Percentiles rank a stretch among this genome's conserved stretches.
These are phyloP conservation scores for Ricinus communis DNA, from an alignment of 345 rosid genomes.

Conservation along the genomic window DNA sequence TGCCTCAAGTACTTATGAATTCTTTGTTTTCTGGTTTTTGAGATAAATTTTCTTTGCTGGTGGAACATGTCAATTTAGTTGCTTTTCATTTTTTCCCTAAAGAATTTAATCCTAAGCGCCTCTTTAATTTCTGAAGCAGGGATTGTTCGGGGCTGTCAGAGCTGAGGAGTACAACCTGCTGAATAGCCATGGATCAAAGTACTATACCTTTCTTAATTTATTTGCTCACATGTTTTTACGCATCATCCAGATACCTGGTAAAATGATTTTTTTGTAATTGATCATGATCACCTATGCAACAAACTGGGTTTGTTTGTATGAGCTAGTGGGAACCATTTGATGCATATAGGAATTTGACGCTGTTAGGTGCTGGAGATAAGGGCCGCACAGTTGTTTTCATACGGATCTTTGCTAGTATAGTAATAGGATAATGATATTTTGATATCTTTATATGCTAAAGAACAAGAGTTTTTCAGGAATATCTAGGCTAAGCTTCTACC, in stretches of 20 bases:
- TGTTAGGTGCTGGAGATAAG: no score
- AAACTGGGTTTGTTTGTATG: neutral
- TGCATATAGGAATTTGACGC: neutral
- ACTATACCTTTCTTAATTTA: slow-evolving; percentile 15
- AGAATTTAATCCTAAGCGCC: neutral
- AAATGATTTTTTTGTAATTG: no score
- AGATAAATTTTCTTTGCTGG: neutral
- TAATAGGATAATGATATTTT: neutral
- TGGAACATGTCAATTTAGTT: neutral
- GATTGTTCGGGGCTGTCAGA: neutral
- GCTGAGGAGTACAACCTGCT: neutral
- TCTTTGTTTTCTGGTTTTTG: neutral
- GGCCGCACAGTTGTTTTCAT: no score
- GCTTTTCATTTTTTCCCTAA: no score
- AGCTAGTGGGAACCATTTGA: neutral
- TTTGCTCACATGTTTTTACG: neutral
- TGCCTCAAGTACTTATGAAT: no score
- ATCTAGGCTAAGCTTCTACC: neutral
- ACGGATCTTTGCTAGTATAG: neutral
- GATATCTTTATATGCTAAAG: neutral
- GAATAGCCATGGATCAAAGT: slow-evolving; percentile 36
- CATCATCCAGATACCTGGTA: no score
- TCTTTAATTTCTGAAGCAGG: slow-evolving; percentile 24
- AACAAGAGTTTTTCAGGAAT: neutral
- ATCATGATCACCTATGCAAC: no score